Percentiles rank a stretch among this genome's conserved stretches.
These are phyloP conservation scores for Suillus cothurnatus DNA, from an alignment of 768 basidiomycete genomes.

Conservation along the genomic window DNA sequence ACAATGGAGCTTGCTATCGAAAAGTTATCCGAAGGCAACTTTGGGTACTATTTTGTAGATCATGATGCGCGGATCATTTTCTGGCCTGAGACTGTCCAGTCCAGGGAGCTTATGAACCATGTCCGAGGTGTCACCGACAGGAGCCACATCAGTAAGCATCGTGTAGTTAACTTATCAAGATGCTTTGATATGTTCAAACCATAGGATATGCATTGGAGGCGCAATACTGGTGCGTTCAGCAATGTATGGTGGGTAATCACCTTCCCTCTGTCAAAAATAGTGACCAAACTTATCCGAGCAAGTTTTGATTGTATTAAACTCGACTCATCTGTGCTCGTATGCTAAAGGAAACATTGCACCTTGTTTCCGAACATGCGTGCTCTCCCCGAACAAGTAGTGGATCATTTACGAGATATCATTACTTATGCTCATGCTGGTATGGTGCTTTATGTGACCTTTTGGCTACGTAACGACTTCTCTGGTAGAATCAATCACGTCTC, in stretches of 20 bases:
- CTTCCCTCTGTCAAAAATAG: not conserved
- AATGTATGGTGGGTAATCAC: not conserved
- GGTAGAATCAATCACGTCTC: slow-evolving; percentile 42
- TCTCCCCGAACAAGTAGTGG: not conserved
- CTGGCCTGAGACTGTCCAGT: slow-evolving; percentile 42
- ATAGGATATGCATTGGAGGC: slow-evolving; percentile 9
- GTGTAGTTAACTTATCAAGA: not conserved
- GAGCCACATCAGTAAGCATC: slow-evolving; percentile 14
- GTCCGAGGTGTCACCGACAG: slow-evolving; percentile 23
- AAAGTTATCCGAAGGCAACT: not conserved
- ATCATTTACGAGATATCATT: slow-evolving; percentile 12
- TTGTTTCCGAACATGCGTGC: slow-evolving; percentile 14
- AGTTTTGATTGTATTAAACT: not conserved
- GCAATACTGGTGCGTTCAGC: slow-evolving; percentile 7
- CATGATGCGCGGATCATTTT: slow-evolving; percentile 46
- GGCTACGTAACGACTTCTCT: not conserved
- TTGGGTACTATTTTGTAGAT: slow-evolving; percentile 49
- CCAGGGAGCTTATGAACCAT: slow-evolving; percentile 34
- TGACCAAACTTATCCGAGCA: not conserved
- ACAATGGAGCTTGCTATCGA: slow-evolving; percentile 3
- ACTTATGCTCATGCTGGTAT: slow-evolving; percentile 13
- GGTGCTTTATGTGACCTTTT: not conserved
- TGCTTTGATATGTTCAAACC: not conserved
- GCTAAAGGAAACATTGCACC: slow-evolving; percentile 28
- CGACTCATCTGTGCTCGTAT: not conserved